These are phyloP conservation scores for Polytrichum commune DNA, from an alignment of 225 moss, liverwort and hornwort species.

Conservation along the genomic window DNA sequence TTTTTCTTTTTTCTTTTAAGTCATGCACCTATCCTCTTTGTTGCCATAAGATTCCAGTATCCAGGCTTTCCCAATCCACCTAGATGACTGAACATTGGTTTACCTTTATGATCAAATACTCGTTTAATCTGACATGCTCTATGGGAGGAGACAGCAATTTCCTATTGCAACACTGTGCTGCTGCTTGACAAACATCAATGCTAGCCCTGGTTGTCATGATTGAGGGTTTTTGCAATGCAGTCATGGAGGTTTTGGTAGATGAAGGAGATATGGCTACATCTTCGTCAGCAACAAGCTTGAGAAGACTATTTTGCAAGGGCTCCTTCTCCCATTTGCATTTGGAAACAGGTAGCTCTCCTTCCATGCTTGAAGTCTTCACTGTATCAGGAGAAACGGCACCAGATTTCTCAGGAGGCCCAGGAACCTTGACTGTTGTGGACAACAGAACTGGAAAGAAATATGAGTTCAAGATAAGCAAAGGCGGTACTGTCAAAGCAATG, in stretches of 20 bases:
- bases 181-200: no score
- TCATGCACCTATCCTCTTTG: no score
- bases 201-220: no score
- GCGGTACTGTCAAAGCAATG: slow-evolving; percentile 85
- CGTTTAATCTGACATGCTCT: no score
- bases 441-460: slow-evolving; percentile 83
- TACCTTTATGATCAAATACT: no score
- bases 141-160: no score
- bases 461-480: slow-evolving; percentile 79
- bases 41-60: no score
- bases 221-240: slow-evolving; percentile 10
- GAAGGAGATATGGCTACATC: slow-evolving; percentile 23
- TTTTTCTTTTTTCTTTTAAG: no score
- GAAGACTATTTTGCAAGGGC: slow-evolving; percentile 53
- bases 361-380: slow-evolving; percentile 48
- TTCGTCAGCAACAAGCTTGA: slow-evolving; percentile 15
- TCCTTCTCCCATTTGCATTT: no score
- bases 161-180: no score
- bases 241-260: slow-evolving; percentile 29
- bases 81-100: no score
- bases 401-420: slow-evolving; percentile 72
- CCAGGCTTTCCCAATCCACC: no score
- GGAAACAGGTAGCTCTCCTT: slow-evolving; percentile 32
- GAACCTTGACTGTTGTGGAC: slow-evolving; percentile 71
- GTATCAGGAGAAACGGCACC: slow-evolving; percentile 51